Percentiles rank a stretch among this genome's conserved stretches.
Conservation (phyloP, 768 basidiomycete species). For the Termitomyces sp. region DNA sequence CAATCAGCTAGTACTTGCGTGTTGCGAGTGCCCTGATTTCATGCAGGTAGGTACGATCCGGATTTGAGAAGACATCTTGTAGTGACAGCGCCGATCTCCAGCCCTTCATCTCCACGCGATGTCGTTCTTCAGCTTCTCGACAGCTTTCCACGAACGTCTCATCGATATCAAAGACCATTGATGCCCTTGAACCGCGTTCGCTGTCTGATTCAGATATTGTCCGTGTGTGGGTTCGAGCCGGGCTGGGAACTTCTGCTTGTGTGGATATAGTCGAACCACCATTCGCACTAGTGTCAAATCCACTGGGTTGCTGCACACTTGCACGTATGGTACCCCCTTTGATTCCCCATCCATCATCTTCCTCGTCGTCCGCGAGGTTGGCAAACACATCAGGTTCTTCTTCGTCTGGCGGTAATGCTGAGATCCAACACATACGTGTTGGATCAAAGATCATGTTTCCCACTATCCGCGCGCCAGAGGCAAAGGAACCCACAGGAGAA, state of each 20-base stretch:
- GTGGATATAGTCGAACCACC: slow-evolving; percentile 20
- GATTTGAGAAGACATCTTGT: slow-evolving; percentile 36
- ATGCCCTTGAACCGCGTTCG: slow-evolving; percentile 77
- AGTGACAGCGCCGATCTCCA: slow-evolving; percentile 50
- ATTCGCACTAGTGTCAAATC: slow-evolving; percentile 28
- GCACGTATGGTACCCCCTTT: slow-evolving; percentile 82
- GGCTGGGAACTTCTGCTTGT: slow-evolving; percentile 47
- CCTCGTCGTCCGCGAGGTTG: slow-evolving; percentile 88
- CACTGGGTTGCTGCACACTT: slow-evolving; percentile 32
- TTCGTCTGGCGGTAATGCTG: slow-evolving; percentile 78
- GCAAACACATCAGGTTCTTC: slow-evolving; percentile 97
- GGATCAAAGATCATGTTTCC: slow-evolving; percentile 99
- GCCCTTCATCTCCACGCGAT: slow-evolving; percentile 79
- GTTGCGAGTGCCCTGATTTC: slow-evolving; percentile 86
- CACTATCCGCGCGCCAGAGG: slow-evolving; percentile 81
- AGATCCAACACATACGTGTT: slow-evolving; percentile 91
- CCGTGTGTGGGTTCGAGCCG: slow-evolving; percentile 58
- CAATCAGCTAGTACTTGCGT: slow-evolving; percentile 59
- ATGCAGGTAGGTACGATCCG: slow-evolving; percentile 64
- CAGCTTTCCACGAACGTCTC: slow-evolving; percentile 72
- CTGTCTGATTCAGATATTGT: slow-evolving; percentile 75
- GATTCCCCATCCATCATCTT: slow-evolving; percentile 68
- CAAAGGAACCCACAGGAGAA: slow-evolving; percentile 71
- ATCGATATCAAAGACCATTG: slow-evolving; percentile 74
- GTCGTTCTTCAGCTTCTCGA: slow-evolving; percentile 75